Base-by-base conservation (phyloP, 2,329 filamentous ascomycete species). In the Hysterium pulicare region DNA sequence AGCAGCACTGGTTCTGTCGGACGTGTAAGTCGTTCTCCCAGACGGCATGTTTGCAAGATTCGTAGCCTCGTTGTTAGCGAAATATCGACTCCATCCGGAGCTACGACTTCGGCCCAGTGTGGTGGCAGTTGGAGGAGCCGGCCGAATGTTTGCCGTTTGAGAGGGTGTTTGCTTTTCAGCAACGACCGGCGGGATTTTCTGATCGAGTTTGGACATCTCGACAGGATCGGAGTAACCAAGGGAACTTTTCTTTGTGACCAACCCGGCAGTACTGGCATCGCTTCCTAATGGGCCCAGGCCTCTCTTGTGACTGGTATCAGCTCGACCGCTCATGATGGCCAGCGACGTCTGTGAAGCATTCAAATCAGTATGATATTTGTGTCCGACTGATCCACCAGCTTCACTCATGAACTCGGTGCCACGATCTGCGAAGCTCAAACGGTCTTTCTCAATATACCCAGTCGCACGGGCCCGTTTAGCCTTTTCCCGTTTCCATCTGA, bases 21-120 rank as follows among this genome's bases (percentile, higher is more conserved):
- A 66, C 8, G 59, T 61, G 42, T 60, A 68, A 7, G 66, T 67
- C 7, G 62, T 65, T 33, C 66, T 58, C 24, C 61, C 82, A 6
- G 86, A 71, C 19, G 84, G 77, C 55, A 84, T 83, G 42, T 84
- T 68, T 6, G 82, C 64, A 5, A 71, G 58, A 42, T 70, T 68
- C 4, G 67, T 70, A n/a, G 65, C 78, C 51, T 83, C 86, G 40
- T 84, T 85, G 38, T 83, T 84, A 11, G 84, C 86, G 78, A 86
- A 89, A 66, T 88, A 89, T 40, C 80, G 73, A 63, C 87, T 87
- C 85, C 85, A 89, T 35, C 85, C 85, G 9, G 85, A 88, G 58
- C 83, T 87, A 16, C 68, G 64, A 42, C 60, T 67, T 48, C 63
- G 55, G 20, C 51, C 50, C 33, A 48, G 33, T 24, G 59, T 54